These are phyloP conservation scores for Aspergillus baeticus DNA, from an alignment of 495 filamentous ascomycete genomes.

Conservation along the genomic window DNA sequence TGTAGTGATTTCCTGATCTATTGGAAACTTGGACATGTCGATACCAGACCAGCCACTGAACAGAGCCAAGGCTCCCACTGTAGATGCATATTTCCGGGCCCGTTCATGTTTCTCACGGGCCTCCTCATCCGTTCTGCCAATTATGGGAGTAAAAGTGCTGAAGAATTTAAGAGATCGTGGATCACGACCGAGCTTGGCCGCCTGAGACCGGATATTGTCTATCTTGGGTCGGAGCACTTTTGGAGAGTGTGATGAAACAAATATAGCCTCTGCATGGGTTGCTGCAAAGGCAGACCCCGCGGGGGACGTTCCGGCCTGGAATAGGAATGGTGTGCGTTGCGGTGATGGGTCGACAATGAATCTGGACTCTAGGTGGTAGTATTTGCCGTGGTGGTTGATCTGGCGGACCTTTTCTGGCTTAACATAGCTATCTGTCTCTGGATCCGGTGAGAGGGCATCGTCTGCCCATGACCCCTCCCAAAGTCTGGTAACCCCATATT, in stretches of 20 bases:
- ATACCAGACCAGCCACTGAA: slow-evolving; percentile 64
- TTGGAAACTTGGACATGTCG: slow-evolving; percentile 50
- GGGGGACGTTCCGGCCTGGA: slow-evolving; percentile 64
- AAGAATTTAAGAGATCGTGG: slow-evolving; percentile 51
- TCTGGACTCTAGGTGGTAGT: too few relatives aligned
- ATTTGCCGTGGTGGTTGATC: slow-evolving; percentile 72
- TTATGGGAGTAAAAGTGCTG: slow-evolving; percentile 46
- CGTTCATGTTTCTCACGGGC: slow-evolving; percentile 51
- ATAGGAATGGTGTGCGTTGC: slow-evolving; percentile 62
- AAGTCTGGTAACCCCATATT: too few relatives aligned
- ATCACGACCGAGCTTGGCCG: slow-evolving; percentile 41
- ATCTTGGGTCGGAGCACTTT: slow-evolving; percentile 45
- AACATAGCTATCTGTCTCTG: slow-evolving; percentile 49
- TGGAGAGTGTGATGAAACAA: slow-evolving; percentile 48
- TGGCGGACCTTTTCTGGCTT: slow-evolving; percentile 55
- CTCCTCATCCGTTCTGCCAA: slow-evolving; percentile 53
- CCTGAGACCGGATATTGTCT: slow-evolving; percentile 45
- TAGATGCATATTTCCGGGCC: slow-evolving; percentile 47
- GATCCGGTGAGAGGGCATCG: slow-evolving; percentile 49
- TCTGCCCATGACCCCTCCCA: slow-evolving; percentile 66
- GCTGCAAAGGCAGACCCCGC: slow-evolving; percentile 63
- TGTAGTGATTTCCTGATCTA: slow-evolving; percentile 56
- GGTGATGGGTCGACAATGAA: too few relatives aligned
- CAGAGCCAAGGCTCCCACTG: slow-evolving; percentile 55
- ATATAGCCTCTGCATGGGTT: slow-evolving; percentile 57